Base-by-base conservation (phyloP, 805 yeast species). In the Pichia membranifaciens region DNA sequence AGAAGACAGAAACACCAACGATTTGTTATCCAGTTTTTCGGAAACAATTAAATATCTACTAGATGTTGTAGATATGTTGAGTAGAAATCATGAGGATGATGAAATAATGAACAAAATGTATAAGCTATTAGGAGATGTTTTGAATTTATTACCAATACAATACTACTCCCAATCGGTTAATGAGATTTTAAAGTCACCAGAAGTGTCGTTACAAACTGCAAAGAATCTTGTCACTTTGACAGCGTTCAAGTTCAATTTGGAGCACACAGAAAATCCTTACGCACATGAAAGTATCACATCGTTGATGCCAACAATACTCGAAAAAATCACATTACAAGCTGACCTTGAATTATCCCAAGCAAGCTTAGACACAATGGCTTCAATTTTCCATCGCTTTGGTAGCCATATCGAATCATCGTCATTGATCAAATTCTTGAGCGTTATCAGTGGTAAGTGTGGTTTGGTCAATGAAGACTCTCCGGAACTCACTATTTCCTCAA, bases 111-210 rank as follows among this genome's bases (percentile, higher is more conserved):
- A 59, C 38, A 70, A 68, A 31, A 65, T 82, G 45, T 79, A 79
- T 59, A 72, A 70, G 23, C 65, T 87, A 43, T 70, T 91, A 53
- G 77, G 80, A 31, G 78, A 77, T 54, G 68, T 82, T 52, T 68
- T 91, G 50, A 79, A 80, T 49, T 70, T 88, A 51, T 69, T 91
- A 45, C 96, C 98, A 28, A 76, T 89, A 53, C 74, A 74, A 51
- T 76, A 79, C 54, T 90, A 87, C 61, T 82, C 84, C 25, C 69
- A 73, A 16, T 78, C 95, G 1, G 74, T 85, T 21, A 67, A 66
- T 18, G 62, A 71, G 0, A 69, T 77, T 52, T 59, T 70, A 37
- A 55, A 56, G 4, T 57, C 69, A 3, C 65, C 69, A 44, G 51
- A 62, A 2, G 57, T 78, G 12, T 67, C 70, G 3, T 60, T 71